phyloP scores from a whole-genome alignment of 805 yeast species.

The Debaryomyces hansenii region DNA sequence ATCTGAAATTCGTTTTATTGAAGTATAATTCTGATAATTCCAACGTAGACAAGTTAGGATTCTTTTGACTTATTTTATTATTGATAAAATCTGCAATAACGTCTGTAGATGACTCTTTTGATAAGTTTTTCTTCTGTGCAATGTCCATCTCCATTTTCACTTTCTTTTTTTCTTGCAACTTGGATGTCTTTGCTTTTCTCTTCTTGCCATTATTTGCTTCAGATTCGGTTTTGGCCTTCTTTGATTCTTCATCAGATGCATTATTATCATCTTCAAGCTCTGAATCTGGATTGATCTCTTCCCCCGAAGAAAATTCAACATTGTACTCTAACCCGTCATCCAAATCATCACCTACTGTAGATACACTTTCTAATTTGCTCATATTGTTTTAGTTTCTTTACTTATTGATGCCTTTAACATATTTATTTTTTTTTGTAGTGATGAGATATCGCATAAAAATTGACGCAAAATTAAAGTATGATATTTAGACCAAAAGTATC shows the following conservation, averaged over 20 bases:
- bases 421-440: not conserved
- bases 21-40: conserved; percentile 70
- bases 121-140: conserved; percentile 54
- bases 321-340: conserved; percentile 76
- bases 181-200: conserved; percentile 30
- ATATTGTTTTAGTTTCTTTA: not conserved
- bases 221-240: conserved; percentile 7
- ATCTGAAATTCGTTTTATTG: conserved; percentile 55
- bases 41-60: conserved; percentile 69
- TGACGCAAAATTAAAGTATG: not conserved
- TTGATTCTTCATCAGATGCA: conserved; percentile 23
- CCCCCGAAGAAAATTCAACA: conserved; percentile 36
- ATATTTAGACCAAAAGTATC: no score
- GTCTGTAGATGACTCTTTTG: conserved; percentile 52
- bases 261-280: conserved; percentile 24
- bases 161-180: conserved; percentile 63
- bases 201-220: conserved; percentile 14
- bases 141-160: conserved; percentile 66
- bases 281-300: conserved; percentile 12
- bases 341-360: conserved; percentile 60
- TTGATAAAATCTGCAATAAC: conserved; percentile 70
- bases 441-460: not conserved
- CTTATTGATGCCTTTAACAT: no score
- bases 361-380: not conserved
- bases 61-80: conserved; percentile 53